Evolutionary conservation across 2,329 filamentous ascomycete species (phyloP).

Genomic region (Calonectria fujianensis): DNA sequence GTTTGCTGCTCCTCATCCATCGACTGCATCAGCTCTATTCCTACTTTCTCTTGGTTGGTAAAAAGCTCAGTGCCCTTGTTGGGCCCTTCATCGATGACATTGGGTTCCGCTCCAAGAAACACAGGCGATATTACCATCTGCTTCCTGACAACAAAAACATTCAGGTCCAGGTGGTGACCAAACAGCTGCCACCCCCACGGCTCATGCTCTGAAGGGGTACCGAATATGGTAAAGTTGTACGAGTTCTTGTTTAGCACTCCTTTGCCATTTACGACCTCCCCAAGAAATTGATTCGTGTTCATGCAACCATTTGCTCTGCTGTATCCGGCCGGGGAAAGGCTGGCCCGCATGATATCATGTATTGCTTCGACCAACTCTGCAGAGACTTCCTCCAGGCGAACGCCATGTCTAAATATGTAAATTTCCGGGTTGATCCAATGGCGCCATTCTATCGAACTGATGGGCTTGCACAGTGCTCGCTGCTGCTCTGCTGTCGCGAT

Average conservation of each 20-base stretch:
- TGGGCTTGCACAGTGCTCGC: not conserved
- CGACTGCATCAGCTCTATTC: slow-evolving; percentile 1
- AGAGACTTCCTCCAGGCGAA: slow-evolving; percentile 5
- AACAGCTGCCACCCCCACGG: slow-evolving; percentile 18
- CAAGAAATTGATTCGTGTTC: slow-evolving; percentile 17
- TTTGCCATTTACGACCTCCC: slow-evolving; percentile 4
- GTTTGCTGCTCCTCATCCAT: not conserved
- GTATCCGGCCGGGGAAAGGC: not conserved
- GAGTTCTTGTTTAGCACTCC: slow-evolving; percentile 12
- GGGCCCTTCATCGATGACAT: slow-evolving; percentile 15
- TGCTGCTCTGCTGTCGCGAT: not conserved
- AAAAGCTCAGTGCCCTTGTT: slow-evolving; percentile 14
- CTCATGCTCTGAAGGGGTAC: not conserved
- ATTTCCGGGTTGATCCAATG: slow-evolving; percentile 23
- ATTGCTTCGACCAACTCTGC: not conserved
- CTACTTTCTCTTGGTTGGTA: not conserved
- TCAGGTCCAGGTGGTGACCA: slow-evolving; percentile 12
- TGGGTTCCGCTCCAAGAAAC: slow-evolving; percentile 11
- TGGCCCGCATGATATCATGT: slow-evolving; percentile 1
- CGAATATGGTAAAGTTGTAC: slow-evolving; percentile 10
- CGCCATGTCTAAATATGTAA: slow-evolving; percentile 1
- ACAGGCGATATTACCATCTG: slow-evolving; percentile 12
- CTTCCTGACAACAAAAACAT: not conserved
- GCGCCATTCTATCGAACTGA: not conserved
- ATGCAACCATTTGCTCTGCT: not conserved